Base-by-base conservation (phyloP, 2,329 filamentous ascomycete genomes). In the Fusarium drepaniforme region DNA sequence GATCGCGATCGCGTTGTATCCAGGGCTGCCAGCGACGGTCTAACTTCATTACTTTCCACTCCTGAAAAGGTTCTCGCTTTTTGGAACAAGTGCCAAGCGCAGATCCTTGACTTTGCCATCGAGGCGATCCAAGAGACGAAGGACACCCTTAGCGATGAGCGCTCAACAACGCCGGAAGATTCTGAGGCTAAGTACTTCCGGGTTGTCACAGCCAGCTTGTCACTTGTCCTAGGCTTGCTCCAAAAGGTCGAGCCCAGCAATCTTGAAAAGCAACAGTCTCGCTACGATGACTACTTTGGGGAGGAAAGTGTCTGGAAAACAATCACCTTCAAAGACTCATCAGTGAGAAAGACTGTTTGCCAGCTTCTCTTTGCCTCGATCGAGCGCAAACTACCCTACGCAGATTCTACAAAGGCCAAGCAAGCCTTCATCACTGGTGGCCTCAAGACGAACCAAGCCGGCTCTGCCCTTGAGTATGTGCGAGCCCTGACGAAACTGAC, bases 131-230 rank as follows among this genome's bases (percentile, higher is more conserved):
- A 92, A 64, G 97, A 99, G 83, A 96, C 93, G 0, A 83, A 92
- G 4, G 89, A 93, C 40, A 97, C 94, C 0, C 86, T 99, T 40
- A 98, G 96, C 80, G 97, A 99, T 81, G 94, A 97, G 83, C 90
- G 96, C 28, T 94, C 92, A 1, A 94, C 95, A 5, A 97, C 91
- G 69, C 85, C 90, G 11, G 96, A 98, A 76, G 97, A 99, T 81
- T 92, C 95, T 5, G 90, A 95, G 75, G 90, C 93, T 21, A 98
- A 98, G 78, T 97, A 97, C 84, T 90, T 92, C 71, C 90, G 97
- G 57, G 95, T 98, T 5, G 79, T 91, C 4, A 86, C 86, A 12
- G 86, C 86, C 9, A 88, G 88, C 65, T 79, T 92, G 25, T 89
- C 88, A 1, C 83, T 92, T 8, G 87, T 91, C 3, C 77, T 89